A percentile compares a stretch with the other conserved stretches of the same genome.
Evolutionary conservation across 2,329 filamentous ascomycete species (phyloP).

Genomic region (Fusarium pseudocircinatum): DNA sequence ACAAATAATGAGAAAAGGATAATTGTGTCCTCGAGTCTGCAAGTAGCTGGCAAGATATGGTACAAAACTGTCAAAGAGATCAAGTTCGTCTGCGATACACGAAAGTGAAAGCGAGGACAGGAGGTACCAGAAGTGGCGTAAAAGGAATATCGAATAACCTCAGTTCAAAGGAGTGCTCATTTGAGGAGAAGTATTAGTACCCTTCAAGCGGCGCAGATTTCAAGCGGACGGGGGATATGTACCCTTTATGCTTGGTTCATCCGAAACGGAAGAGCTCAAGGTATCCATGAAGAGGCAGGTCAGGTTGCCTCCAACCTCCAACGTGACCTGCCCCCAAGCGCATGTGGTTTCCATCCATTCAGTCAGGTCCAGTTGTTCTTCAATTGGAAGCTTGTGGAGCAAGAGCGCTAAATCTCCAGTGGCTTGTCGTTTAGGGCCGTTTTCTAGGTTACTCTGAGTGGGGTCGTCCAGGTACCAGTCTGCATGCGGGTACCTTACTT

Average conservation of each 20-base stretch:
- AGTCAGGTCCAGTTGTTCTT: constrained; percentile 22
- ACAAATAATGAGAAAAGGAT: neutral
- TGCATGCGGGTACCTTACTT: constrained; percentile 35
- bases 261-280: constrained; percentile 26
- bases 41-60: neutral
- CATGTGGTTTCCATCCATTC: constrained; percentile 20
- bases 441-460: constrained; percentile 27
- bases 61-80: constrained; percentile 5
- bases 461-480: constrained; percentile 20
- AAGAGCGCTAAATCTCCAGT: constrained; percentile 33
- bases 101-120: neutral
- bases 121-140: constrained; percentile 1
- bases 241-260: constrained; percentile 38
- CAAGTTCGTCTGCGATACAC: neutral
- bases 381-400: constrained; percentile 32
- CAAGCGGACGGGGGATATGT: constrained; percentile 33
- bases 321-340: constrained; percentile 31
- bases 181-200: neutral
- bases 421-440: constrained; percentile 33
- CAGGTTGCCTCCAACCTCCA: constrained; percentile 39
- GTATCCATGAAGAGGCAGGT: constrained; percentile 15
- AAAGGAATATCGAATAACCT: constrained; percentile 4
- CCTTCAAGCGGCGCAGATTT: constrained; percentile 24
- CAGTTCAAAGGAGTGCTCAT: neutral
- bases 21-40: constrained; percentile 5